Base-by-base conservation (phyloP, 495 filamentous ascomycete genomes). In the Aspergillus sclerotioniger region DNA sequence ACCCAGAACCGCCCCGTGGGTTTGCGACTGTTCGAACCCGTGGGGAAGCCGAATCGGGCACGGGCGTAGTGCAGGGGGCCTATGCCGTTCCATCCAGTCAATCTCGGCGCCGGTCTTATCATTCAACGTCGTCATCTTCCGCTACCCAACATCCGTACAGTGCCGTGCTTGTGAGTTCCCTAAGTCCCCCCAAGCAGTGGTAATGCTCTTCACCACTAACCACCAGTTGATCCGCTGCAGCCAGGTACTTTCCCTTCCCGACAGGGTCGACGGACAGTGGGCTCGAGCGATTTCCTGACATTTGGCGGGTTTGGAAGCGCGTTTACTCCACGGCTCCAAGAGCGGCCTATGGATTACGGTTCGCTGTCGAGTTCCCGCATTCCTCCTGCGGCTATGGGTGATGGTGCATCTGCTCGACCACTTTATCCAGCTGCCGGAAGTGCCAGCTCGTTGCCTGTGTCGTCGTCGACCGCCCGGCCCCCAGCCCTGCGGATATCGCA, bases 1-100 rank as follows among this genome's bases (percentile, higher is more conserved):
- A 94, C 62, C 88, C 82, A 15, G 81, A 86, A 31, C 91, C 90
- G 8, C 75, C 73, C 2, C 62, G 67, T 29, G 65, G 65, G 12
- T 78, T 71, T 51, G 51, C 55, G 13, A 48, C 66, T 37, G 46
- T 70, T 28, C 68, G 70, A 28, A 43, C 63, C 20, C 53, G 58
- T 29, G 67, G 64, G 31, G 69, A 71, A 28, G 54, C 51, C 3
- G 57, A 37, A 13, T 54, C 56, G 8, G 41, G 47, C 16, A 16
- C 58, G 16, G 53, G 39, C 12, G 53, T 47, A 56, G 16, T 16
- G 20, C 53, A 51, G n/a, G 47, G 59, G 7, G 44, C 52, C n/a
- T 56, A 31, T 39, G n/a, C 51, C 41, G 31, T 53, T 19, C 56
- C 47, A 16, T 43, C 59, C 3, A 61, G 54, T 13, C 63, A 60